Base-by-base conservation (phyloP, 805 yeast genomes). In the Ogataea corticis region DNA sequence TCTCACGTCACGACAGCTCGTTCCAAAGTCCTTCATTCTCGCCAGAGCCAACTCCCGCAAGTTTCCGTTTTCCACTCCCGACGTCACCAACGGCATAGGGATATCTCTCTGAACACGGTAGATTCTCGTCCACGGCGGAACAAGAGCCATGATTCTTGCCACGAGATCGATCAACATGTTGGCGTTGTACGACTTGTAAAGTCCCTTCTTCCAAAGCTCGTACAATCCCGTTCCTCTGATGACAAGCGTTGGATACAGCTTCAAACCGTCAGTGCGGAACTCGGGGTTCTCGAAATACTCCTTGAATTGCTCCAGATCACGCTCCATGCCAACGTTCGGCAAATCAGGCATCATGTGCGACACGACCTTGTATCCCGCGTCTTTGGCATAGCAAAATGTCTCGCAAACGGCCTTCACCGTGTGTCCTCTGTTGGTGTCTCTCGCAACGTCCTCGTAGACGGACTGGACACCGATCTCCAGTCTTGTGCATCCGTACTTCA, bases 291-390 rank as follows among this genome's bases (percentile, higher is more conserved):
- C 98, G 63, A 94, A 94, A 70, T 94, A 94, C 65, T 94, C 99
- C 59, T 85, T 81, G 63, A 94, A 94, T 69, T 94, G 99, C 61
- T 90, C 96, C 48, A 92, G 71, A 65, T 94, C 99, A 65, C 99
- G 80, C 69, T 94, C 99, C 96, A 92, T 88, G 15, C 98, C 99
- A 48, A 94, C 97, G 61, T 94, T 94, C 14, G 99, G 99, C 58
- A 94, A 75, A 72, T 94, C 99, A 13, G 99, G 99, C 99, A 94
- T 94, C 99, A 94, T 94, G 70, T 94, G 99, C 54, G 96, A 83
- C 18, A 94, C 99, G 43, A 94, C 96, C 65, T 94, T 94, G 68
- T 91, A 94, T 12, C 99, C 99, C 1, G 99, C 92, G 67, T 94
- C 99, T 64, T 94, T 94, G n/a, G 98, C 96, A 37, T 86, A 80